Conservation (phyloP, 2,329 filamentous ascomycete species). For the Fusarium abutilonis region DNA sequence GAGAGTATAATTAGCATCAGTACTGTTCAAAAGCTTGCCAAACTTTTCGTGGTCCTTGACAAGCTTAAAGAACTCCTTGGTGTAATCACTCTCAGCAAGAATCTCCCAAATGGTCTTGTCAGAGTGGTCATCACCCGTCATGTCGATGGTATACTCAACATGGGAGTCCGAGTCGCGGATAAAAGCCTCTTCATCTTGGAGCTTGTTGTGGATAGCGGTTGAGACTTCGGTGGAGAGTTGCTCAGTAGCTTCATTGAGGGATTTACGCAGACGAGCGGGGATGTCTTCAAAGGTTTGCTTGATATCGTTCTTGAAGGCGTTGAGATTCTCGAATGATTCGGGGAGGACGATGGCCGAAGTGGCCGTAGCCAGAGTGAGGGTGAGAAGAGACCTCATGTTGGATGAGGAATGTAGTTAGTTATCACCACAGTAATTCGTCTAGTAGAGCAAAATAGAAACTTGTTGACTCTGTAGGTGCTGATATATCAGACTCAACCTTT, state of each 20-base stretch:
- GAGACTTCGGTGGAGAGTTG: conserved; percentile 28
- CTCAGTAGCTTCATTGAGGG: conserved; percentile 28
- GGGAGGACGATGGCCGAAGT: conserved; percentile 37
- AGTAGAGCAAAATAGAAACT: neutral
- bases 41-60: conserved; percentile 78
- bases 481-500: neutral
- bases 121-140: conserved; percentile 51
- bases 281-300: conserved; percentile 19
- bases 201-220: conserved; percentile 17
- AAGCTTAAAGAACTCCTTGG: conserved; percentile 79
- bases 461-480: neutral
- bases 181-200: conserved; percentile 20
- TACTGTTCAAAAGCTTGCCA: conserved; percentile 78
- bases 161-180: neutral
- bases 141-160: conserved; percentile 3
- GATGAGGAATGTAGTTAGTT: neutral
- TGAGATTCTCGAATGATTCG: conserved; percentile 15
- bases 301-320: conserved; percentile 16
- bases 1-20: conserved; percentile 77
- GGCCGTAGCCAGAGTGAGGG: conserved; percentile 36
- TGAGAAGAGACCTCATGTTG: conserved; percentile 35
- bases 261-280: conserved; percentile 8
- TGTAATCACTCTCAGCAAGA: conserved; percentile 79
- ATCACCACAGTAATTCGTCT: neutral
- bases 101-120: conserved; percentile 83